phyloP scores from a whole-genome alignment of 73 alveolate species.

The Symbiodinium natans region DNA sequence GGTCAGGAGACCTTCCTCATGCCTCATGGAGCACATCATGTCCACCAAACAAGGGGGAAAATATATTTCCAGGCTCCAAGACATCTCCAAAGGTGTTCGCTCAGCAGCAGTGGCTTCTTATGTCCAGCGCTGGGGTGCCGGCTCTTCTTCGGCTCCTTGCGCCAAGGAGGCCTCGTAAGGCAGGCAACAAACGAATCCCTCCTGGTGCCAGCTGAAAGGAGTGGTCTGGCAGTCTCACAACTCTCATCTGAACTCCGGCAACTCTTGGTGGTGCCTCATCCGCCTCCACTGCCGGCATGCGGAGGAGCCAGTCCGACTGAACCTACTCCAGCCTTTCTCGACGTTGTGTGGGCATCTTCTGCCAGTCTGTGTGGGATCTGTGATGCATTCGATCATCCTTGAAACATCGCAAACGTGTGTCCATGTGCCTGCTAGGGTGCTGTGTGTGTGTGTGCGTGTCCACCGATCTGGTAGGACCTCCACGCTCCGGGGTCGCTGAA shows the following conservation, averaged over 20 bases:
- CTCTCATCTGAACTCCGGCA: neutral
- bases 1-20: conserved; percentile 59
- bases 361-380: no score
- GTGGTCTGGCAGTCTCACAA: no score
- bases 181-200: no score
- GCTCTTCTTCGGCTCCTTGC: conserved; percentile 38
- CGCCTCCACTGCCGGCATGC: neutral
- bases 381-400: no score
- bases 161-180: neutral
- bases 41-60: no score
- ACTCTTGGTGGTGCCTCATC: neutral
- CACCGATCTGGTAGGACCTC: no score
- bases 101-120: no score
- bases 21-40: conserved; percentile 20
- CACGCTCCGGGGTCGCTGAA: no score
- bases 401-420: no score
- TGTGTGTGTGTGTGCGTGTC: no score
- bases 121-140: neutral
- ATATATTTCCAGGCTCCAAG: neutral
- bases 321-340: neutral
- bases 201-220: neutral
- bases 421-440: no score
- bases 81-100: neutral
- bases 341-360: no score
- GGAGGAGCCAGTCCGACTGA: neutral